Evolutionary conservation across 352 stramenopile species (phyloP), one percentile per base, ranked within the genome.

Genomic region (Phytophthora pluvialis): DNA sequence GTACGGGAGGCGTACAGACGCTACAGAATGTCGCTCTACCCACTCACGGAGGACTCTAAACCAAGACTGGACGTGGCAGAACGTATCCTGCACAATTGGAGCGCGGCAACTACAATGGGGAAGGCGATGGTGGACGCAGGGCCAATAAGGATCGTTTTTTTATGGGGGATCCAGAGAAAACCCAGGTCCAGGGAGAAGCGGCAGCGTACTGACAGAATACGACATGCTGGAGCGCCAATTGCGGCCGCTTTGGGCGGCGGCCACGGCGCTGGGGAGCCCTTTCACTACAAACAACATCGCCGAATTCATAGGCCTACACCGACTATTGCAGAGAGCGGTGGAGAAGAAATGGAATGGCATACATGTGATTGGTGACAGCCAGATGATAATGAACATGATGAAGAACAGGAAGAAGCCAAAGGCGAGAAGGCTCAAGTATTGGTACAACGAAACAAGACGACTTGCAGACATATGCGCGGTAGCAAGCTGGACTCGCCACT

Each of bases 291-390:
- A 54, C 25, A 54, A 54, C 10, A 15, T 46, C 0, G 43, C 54
- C 1, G 43, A 54, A n/a, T 40, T 53, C 21, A 5, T 54, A 1
- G 43, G 43, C 13, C 18, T 54, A 4, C 54, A 62, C 2, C 7
- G 54, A 10, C 12, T 54, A 15, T 11, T 62, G 10, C 11, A 12
- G 4, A 15, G n/a, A n/a, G n/a, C 43, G 4, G 25, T 16, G 8
- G 18, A 28, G 3, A 13, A 53, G 25, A 2, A 40, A 15, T 39
- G 31, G 54, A 32, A 9, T 4, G 15, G 9, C 1, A 5, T 62
- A 2, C 54, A 62, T 15, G 43, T 62, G 3, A 43, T 62, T 2
- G 54, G 42, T 3, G 54, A 50, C 18, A 62, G 54, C 33, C 43
- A 31, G 31, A 10, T 62, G 2, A 48, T 62, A 3, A n/a, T 50